A percentile compares a stretch with the other conserved stretches of the same genome.
These are phyloP conservation scores for Lepiota venenata DNA, from an alignment of 768 basidiomycete genomes.

Conservation along the genomic window DNA sequence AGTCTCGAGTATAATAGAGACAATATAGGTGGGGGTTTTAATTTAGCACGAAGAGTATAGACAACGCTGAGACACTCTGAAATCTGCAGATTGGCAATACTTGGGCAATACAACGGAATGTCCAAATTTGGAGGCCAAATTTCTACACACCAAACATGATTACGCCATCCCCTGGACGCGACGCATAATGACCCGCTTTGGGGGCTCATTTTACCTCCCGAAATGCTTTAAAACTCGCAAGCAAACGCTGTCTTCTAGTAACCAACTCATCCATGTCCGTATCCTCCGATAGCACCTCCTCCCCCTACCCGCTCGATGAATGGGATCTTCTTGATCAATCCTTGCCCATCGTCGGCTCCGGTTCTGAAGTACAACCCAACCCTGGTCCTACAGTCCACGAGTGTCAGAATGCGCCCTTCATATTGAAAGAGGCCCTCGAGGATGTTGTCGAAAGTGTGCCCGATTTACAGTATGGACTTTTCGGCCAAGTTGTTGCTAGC, in stretches of 20 bases:
- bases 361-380: slow-evolving; percentile 7
- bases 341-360: slow-evolving; percentile 14
- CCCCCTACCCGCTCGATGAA: slow-evolving; percentile 17
- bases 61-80: too few species aligned
- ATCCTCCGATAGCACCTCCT: not conserved
- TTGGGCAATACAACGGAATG: too few species aligned
- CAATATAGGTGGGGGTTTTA: too few species aligned
- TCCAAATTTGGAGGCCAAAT: too few species aligned
- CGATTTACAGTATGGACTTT: slow-evolving; percentile 55
- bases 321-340: slow-evolving; percentile 29
- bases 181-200: too few species aligned
- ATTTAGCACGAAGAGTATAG: too few species aligned
- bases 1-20: too few species aligned
- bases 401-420: slow-evolving; percentile 43
- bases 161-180: too few species aligned
- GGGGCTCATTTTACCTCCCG: too few species aligned
- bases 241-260: not conserved
- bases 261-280: not conserved
- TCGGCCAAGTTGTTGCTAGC: slow-evolving; percentile 46
- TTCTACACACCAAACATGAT: too few species aligned
- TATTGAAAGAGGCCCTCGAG: slow-evolving; percentile 45
- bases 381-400: slow-evolving; percentile 30
- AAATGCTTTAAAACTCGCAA: too few species aligned
- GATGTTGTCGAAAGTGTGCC: slow-evolving; percentile 24
- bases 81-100: too few species aligned